phyloP scores from a whole-genome alignment of 2,329 filamentous ascomycete genomes.

The Penicillium sp. region DNA sequence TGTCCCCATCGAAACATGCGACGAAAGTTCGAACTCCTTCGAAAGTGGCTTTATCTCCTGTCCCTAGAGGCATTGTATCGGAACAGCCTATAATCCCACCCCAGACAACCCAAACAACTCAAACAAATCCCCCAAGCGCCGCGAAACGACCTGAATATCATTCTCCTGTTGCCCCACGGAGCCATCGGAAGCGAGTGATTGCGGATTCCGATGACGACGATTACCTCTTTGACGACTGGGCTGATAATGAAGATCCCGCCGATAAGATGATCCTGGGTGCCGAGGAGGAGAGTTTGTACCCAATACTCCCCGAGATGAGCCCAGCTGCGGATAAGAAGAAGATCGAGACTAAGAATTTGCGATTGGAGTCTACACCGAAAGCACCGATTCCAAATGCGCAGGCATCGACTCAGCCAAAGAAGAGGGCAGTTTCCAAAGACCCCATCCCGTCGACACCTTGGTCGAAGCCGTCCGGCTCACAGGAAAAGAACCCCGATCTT shows the following conservation, averaged over 20 bases:
- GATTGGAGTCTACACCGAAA: background rate
- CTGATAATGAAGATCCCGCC: conserved; percentile 16
- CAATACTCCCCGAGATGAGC: conserved; percentile 28
- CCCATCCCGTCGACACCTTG: conserved; percentile 17
- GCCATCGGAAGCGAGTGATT: conserved; percentile 24
- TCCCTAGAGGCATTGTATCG: background rate
- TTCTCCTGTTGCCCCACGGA: conserved; percentile 8
- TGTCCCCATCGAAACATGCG: conserved; percentile 32
- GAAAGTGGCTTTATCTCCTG: conserved; percentile 7
- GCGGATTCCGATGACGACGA: conserved; percentile 37
- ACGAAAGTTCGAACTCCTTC: conserved; percentile 27
- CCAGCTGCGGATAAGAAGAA: conserved; percentile 8
- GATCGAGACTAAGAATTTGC: background rate
- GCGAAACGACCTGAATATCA: conserved; percentile 6
- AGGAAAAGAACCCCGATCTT: conserved; percentile 26
- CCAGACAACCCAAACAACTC: conserved; percentile 7
- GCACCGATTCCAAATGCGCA: conserved; percentile 10
- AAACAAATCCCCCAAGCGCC: conserved; percentile 6
- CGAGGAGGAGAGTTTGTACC: conserved; percentile 30
- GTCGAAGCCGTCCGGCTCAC: conserved; percentile 18
- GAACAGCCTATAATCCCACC: conserved; percentile 5
- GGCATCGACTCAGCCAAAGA: conserved; percentile 12
- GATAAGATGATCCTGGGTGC: conserved; percentile 22
- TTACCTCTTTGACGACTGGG: conserved; percentile 28
- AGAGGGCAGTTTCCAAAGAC: background rate